Percentiles rank a stretch among this genome's conserved stretches.
These are phyloP conservation scores for Diplocarpon rosae DNA, from an alignment of 2,329 filamentous ascomycete genomes.

Conservation along the genomic window DNA sequence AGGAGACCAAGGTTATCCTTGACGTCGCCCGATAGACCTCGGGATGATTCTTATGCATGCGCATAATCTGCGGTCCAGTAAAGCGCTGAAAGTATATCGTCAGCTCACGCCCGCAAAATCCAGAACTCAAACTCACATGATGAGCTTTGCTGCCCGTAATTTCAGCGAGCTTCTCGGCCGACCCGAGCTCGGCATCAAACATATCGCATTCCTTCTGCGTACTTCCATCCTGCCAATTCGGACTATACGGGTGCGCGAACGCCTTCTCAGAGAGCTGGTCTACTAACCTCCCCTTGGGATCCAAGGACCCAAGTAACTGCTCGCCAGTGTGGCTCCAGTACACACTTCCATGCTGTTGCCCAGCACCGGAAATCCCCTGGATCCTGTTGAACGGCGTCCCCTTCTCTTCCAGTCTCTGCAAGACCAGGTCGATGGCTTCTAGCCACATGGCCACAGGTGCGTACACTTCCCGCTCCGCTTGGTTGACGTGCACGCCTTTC, in stretches of 20 bases:
- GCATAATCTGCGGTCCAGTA: constrained; percentile 92
- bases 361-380: constrained; percentile 76
- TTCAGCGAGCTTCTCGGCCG: constrained; percentile 56
- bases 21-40: constrained; percentile 70
- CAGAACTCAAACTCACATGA: constrained; percentile 51
- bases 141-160: constrained; percentile 88
- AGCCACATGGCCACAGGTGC: constrained; percentile 92
- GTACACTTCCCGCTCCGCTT: constrained; percentile 76
- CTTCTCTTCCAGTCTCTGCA: constrained; percentile 57
- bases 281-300: constrained; percentile 49
- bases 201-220: constrained; percentile 84
- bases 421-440: constrained; percentile 79
- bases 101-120: constrained; percentile 5
- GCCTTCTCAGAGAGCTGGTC: constrained; percentile 57
- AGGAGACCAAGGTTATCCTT: constrained; percentile 88
- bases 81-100: constrained; percentile 52
- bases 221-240: constrained; percentile 97
- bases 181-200: constrained; percentile 66
- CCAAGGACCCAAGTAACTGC: constrained; percentile 47
- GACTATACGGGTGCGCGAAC: constrained; percentile 77
- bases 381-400: constrained; percentile 65
- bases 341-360: constrained; percentile 96
- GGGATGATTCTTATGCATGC: constrained; percentile 71
- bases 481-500: constrained; percentile 81
- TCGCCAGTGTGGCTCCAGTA: constrained; percentile 75